Percentiles rank a stretch among this genome's conserved stretches.
These are phyloP conservation scores for Vicia sativa DNA, from an alignment of 306 rosid species.

Conservation along the genomic window DNA sequence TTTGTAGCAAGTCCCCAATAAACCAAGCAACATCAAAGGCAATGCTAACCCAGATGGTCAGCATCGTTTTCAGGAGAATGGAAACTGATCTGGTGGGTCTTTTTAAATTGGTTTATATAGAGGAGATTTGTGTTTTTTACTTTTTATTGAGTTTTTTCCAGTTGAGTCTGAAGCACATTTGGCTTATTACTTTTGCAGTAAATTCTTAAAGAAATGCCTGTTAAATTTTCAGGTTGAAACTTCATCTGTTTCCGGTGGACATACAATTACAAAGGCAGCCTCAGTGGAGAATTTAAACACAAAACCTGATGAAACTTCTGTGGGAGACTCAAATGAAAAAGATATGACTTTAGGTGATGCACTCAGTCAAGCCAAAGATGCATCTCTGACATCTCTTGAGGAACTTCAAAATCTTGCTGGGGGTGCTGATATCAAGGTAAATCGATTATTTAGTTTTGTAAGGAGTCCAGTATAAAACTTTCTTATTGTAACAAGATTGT, in stretches of 20 bases:
- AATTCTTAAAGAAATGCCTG: conserved; percentile 28
- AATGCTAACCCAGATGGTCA: conserved; percentile 98
- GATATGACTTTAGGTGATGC: conserved; percentile 86
- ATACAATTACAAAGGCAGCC: conserved; percentile 49
- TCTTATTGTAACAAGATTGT: conserved; percentile 37
- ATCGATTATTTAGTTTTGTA: conserved; percentile 28
- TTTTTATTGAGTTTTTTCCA: conserved; percentile 39
- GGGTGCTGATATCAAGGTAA: conserved; percentile 97
- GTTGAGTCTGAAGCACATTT: conserved; percentile 34
- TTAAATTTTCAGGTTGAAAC: conserved; percentile 55
- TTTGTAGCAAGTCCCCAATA: conserved; percentile 91
- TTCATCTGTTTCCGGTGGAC: conserved; percentile 63
- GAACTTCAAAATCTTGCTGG: conserved; percentile 97
- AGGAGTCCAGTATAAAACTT: conserved; percentile 4
- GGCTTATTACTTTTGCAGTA: conserved; percentile 28
- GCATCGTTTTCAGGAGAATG: conserved; percentile 92
- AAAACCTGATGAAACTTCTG: conserved; percentile 58
- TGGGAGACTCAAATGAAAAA: conserved; percentile 63
- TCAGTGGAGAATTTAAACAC: conserved; percentile 54
- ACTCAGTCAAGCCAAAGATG: conserved; percentile 72
- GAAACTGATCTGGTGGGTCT: conserved; percentile 78
- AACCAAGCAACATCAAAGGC: conserved; percentile 99
- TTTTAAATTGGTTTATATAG: conserved; percentile 36
- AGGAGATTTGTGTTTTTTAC: conserved; percentile 30
- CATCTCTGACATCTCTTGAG: conserved; percentile 83